These are phyloP conservation scores for Penicillium ochrochloron DNA, from an alignment of 495 filamentous ascomycete genomes.

Conservation along the genomic window DNA sequence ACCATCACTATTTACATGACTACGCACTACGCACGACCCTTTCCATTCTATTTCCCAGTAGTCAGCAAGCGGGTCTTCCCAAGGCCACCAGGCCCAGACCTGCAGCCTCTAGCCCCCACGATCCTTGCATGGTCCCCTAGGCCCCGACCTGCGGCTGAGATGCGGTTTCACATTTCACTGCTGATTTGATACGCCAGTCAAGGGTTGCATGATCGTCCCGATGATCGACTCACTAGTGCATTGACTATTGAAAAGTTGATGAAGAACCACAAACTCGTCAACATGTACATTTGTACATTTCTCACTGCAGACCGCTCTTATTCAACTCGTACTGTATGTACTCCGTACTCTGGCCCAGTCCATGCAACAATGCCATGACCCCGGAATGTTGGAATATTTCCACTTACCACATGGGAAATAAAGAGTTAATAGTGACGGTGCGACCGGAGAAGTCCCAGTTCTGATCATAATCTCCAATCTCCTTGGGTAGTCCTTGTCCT, in stretches of 20 bases:
- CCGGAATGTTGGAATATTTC: neutral
- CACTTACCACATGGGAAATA: conserved; percentile 2
- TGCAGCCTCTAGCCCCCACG: conserved; percentile 16
- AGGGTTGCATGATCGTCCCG: conserved; percentile 5
- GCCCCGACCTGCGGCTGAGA: conserved; percentile 21
- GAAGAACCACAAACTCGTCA: neutral
- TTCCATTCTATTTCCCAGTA: neutral
- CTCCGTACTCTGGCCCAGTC: neutral
- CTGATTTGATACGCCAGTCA: conserved; percentile 1
- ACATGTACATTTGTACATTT: neutral
- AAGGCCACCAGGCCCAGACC: conserved; percentile 1
- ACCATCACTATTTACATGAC: neutral
- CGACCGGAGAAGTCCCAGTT: conserved; percentile 17
- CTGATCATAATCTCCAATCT: neutral
- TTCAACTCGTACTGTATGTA: neutral
- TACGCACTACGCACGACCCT: neutral
- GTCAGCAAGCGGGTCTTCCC: neutral
- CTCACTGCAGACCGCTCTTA: neutral
- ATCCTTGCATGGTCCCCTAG: conserved; percentile 35
- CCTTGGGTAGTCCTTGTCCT: neutral
- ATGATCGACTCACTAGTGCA: conserved; percentile 2
- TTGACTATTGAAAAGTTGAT: neutral
- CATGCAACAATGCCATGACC: conserved; percentile 8
- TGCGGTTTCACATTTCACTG: conserved; percentile 13
- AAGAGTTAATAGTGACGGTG: conserved; percentile 3